Evolutionary conservation across 257 asterid species (phyloP).

Genomic region (Plantago elongata): DNA sequence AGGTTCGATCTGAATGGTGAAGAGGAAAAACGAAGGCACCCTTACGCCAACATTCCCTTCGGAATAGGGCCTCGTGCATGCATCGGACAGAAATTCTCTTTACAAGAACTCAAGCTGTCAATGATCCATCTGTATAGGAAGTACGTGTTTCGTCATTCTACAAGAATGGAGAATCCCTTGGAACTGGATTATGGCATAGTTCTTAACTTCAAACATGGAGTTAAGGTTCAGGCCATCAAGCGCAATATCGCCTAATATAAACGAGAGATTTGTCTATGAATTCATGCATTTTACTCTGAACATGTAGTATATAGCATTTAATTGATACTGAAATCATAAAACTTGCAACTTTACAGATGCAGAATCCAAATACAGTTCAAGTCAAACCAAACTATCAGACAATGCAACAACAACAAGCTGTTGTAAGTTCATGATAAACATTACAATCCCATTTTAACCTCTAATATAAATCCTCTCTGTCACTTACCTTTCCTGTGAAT

Average conservation of each 20-base stretch:
- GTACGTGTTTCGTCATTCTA: constrained; percentile 65
- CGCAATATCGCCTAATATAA: constrained; percentile 28
- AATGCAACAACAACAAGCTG: constrained; percentile 57
- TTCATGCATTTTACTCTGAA: not conserved
- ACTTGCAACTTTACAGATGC: constrained; percentile 29
- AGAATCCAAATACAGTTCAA: constrained; percentile 19
- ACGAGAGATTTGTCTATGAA: not conserved
- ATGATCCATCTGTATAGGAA: constrained; percentile 68
- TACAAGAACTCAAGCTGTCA: constrained; percentile 77
- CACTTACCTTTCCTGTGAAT: constrained; percentile 32
- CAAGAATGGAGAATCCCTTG: constrained; percentile 76
- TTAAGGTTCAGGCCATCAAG: constrained; percentile 60
- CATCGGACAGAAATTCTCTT: constrained; percentile 83
- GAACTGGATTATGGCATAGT: constrained; percentile 72
- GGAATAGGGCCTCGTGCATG: constrained; percentile 96
- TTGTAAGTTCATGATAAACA: constrained; percentile 30
- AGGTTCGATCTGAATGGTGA: constrained; percentile 86
- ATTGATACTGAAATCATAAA: constrained; percentile 20
- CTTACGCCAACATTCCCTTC: constrained; percentile 87
- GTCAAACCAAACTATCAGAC: constrained; percentile 1
- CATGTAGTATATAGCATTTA: constrained; percentile 1
- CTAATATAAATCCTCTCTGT: constrained; percentile 28
- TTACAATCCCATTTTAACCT: constrained; percentile 1
- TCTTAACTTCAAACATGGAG: constrained; percentile 75
- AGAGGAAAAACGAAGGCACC: constrained; percentile 83